Percentiles rank a stretch among this genome's conserved stretches.
Evolutionary conservation across 1,284 basidiomycete genomes (phyloP).

Genomic region (Cronartium quercuum): DNA sequence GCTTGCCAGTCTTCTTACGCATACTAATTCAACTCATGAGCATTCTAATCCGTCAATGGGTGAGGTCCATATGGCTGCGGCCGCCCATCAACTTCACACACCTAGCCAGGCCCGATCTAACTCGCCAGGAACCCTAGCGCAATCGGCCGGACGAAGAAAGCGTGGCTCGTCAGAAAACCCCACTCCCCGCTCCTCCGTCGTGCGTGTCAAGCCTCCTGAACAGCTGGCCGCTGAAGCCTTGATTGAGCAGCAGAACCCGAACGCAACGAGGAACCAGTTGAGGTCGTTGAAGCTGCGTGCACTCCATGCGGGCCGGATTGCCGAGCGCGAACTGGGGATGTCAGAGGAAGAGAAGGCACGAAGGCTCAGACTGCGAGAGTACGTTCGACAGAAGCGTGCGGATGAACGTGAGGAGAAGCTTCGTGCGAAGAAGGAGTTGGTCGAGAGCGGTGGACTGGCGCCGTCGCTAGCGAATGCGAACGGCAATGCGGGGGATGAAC

Average conservation of each 20-base stretch:
- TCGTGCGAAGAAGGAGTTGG: neutral
- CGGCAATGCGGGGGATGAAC: neutral
- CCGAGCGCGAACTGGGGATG: constrained; percentile 32
- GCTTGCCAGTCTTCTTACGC: neutral
- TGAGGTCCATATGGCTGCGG: neutral
- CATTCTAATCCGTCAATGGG: neutral
- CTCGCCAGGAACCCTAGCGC: neutral
- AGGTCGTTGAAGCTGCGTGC: constrained; percentile 28
- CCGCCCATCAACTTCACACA: neutral
- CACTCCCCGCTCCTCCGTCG: neutral
- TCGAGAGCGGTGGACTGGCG: neutral
- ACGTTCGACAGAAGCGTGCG: constrained; percentile 18
- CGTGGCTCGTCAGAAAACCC: neutral
- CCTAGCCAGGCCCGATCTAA: neutral
- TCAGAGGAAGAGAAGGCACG: constrained; percentile 24
- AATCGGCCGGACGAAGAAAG: neutral
- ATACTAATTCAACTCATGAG: neutral
- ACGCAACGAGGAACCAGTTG: constrained; percentile 28
- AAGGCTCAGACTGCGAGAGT: constrained; percentile 22
- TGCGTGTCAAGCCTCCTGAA: constrained; percentile 24
- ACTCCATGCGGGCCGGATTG: constrained; percentile 29
- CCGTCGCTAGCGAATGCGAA: neutral
- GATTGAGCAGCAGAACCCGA: constrained; percentile 34
- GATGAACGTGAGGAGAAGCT: constrained; percentile 12
- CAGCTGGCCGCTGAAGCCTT: constrained; percentile 21